Evolutionary conservation across 2,329 filamentous ascomycete genomes (phyloP), one percentile per base, ranked within the genome.

Genomic region (Anisogramma anomala): DNA sequence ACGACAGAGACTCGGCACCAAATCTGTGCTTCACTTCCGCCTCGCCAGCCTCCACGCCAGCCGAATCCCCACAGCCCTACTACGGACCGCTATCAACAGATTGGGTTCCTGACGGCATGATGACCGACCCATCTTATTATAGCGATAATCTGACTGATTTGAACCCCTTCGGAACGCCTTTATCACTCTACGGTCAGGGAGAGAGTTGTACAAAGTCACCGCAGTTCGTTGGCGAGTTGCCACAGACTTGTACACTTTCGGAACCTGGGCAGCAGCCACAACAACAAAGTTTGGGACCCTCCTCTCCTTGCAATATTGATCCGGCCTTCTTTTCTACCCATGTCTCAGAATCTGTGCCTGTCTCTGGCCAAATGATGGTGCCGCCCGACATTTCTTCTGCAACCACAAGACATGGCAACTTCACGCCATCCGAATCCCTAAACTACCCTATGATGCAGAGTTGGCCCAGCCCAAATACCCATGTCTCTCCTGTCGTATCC

Each of bases 101-200:
- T 45, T 83, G 77, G 74, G 59, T 68, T 49, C 57, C 64, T 45
- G 61, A 72, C 38, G 70, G 70, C 39, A 62, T 82, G 26, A 65
- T 82, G 41, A 74, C 71, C 49, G 79, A 79, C 22, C 68, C 53
- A 82, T 85, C 47, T 73, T 83, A 37, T n/a, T n/a, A n/a, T n/a
- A n/a, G n/a, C n/a, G n/a, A n/a, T n/a, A n/a, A n/a, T n/a, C n/a
- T n/a, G n/a, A n/a, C n/a, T n/a, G n/a, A n/a, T n/a, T n/a, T n/a
- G n/a, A n/a, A n/a, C n/a, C n/a, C n/a, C n/a, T n/a, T n/a, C n/a
- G n/a, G n/a, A n/a, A n/a, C n/a, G n/a, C n/a, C n/a, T n/a, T n/a
- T n/a, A n/a, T n/a, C n/a, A n/a, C n/a, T n/a, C n/a, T n/a, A n/a
- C n/a, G n/a, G n/a, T n/a, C n/a, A n/a, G n/a, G n/a, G n/a, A 32